Conservation (phyloP, 1,284 basidiomycete genomes). For the Taiwanofungus camphoratus region DNA sequence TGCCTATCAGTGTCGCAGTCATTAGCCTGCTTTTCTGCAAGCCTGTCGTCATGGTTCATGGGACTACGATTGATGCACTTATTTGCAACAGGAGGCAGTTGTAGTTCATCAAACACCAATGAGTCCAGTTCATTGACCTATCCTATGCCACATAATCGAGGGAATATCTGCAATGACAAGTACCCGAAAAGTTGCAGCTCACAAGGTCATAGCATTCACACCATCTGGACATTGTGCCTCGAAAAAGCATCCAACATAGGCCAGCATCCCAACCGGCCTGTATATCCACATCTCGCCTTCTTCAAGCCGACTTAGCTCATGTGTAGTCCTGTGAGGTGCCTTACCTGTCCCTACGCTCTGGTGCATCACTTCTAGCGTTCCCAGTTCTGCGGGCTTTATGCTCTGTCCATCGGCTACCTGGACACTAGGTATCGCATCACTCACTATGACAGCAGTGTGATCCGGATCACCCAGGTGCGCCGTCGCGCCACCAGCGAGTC, state of each 20-base stretch:
- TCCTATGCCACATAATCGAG: no score
- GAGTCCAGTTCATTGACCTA: no score
- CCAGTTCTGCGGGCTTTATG: constrained; percentile 24
- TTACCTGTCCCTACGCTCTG: constrained; percentile 25
- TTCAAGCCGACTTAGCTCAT: constrained; percentile 27
- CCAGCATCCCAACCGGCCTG: constrained; percentile 31
- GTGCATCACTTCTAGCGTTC: constrained; percentile 32
- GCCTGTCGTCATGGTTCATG: no score
- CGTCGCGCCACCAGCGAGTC: constrained; percentile 19
- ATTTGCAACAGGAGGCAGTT: no score
- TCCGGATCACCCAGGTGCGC: constrained; percentile 30
- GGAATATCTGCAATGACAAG: no score
- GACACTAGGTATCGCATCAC: constrained; percentile 24
- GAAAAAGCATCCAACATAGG: constrained; percentile 27
- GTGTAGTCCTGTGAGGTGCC: constrained; percentile 26
- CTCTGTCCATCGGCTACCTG: constrained; percentile 21
- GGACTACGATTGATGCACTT: no score
- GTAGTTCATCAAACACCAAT: no score
- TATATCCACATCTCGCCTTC: constrained; percentile 38
- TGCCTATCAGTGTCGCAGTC: no score
- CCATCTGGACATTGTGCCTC: constrained; percentile 21
- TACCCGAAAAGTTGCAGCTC: no score
- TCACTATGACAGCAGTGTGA: constrained; percentile 32
- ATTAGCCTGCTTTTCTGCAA: no score
- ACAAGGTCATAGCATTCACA: constrained; percentile 14